Evolutionary conservation across 257 asterid species (phyloP).

Genomic region (Gynochthodes officinalis): DNA sequence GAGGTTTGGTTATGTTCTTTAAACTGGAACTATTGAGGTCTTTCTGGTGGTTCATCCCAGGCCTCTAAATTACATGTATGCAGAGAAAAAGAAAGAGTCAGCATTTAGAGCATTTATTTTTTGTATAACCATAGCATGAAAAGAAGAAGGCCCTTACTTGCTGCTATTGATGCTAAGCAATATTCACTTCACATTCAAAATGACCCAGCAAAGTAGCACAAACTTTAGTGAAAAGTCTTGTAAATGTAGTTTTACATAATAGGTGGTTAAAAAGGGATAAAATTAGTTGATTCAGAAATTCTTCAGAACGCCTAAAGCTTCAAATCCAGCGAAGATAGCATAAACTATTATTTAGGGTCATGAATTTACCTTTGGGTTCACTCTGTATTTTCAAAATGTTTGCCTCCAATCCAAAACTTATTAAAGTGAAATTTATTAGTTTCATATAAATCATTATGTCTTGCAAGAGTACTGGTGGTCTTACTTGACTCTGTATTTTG

Average conservation of each 20-base stretch:
- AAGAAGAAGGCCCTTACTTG: background rate
- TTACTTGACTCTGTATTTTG: background rate
- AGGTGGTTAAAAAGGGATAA: background rate
- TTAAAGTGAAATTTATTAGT: too few species aligned
- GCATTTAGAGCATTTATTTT: background rate
- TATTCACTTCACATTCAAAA: background rate
- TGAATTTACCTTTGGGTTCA: background rate
- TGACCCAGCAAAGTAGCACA: background rate
- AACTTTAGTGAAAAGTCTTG: background rate
- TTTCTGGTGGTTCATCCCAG: background rate
- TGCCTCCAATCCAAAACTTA: background rate
- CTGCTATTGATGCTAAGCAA: background rate
- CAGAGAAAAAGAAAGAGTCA: background rate
- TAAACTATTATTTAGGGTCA: background rate
- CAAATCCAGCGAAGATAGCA: background rate
- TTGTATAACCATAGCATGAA: background rate
- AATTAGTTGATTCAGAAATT: background rate
- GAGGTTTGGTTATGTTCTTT: slow-evolving; percentile 58
- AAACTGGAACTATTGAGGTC: background rate
- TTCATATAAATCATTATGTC: too few species aligned
- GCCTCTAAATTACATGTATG: background rate
- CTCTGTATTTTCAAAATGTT: too few species aligned
- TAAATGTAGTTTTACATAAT: too few species aligned
- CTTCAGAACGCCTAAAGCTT: background rate
- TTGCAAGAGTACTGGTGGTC: background rate